Conservation (phyloP, 2,329 filamentous ascomycete species). For the Diaporthe humulicola region DNA sequence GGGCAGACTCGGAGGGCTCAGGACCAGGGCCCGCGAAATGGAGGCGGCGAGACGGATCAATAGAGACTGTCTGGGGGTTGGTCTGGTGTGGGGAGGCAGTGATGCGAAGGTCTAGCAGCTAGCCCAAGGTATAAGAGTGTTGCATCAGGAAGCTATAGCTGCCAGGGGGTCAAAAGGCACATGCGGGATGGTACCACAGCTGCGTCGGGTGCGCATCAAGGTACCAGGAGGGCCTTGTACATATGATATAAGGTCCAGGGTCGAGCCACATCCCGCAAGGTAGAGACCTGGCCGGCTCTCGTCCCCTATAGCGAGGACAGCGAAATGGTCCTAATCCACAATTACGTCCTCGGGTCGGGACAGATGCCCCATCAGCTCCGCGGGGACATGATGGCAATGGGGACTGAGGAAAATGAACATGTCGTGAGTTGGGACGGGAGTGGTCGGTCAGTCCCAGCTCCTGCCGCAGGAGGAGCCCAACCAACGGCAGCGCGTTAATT, state of each 20-base stretch:
- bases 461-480: constrained; percentile 31
- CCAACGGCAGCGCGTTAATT: constrained; percentile 32
- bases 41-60: constrained; percentile 45
- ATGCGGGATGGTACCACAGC: constrained; percentile 34
- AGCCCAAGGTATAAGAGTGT: constrained; percentile 34
- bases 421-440: constrained; percentile 15
- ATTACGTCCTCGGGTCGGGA: constrained; percentile 34
- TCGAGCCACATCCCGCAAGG: constrained; percentile 24
- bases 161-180: constrained; percentile 25
- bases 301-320: constrained; percentile 17
- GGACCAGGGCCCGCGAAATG: constrained; percentile 44
- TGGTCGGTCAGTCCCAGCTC: constrained; percentile 16
- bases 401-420: constrained; percentile 16
- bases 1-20: constrained; percentile 33
- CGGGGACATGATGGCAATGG: constrained; percentile 18
- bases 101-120: constrained; percentile 37
- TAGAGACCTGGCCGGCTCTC: constrained; percentile 6
- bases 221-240: constrained; percentile 32
- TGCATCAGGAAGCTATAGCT: constrained; percentile 34
- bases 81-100: constrained; percentile 36
- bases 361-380: constrained; percentile 24
- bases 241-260: constrained; percentile 27
- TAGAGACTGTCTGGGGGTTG: constrained; percentile 37
- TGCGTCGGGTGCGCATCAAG: constrained; percentile 31
- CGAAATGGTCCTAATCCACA: constrained; percentile 18